These are phyloP conservation scores for Wickerhamiella brachini DNA, from an alignment of 805 yeast genomes.

Conservation along the genomic window DNA sequence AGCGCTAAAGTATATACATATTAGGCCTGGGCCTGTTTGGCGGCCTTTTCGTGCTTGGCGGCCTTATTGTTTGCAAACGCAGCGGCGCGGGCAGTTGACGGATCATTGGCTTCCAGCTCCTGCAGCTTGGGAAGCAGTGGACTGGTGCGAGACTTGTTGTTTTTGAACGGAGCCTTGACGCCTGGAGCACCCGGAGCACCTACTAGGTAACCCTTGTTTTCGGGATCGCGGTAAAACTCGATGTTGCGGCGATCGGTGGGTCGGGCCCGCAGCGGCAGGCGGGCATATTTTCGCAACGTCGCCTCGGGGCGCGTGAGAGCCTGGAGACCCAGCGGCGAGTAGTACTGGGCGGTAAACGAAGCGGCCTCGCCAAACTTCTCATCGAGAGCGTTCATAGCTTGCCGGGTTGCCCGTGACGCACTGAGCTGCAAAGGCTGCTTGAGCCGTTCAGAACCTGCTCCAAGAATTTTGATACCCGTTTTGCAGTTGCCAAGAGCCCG, in stretches of 20 bases:
- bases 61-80: not conserved
- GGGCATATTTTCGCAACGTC: conserved; percentile 55
- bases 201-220: conserved; percentile 67
- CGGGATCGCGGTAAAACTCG: conserved; percentile 56
- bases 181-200: conserved; percentile 40
- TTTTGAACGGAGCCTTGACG: conserved; percentile 13
- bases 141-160: conserved; percentile 8
- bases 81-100: conserved; percentile 3
- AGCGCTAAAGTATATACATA: not conserved
- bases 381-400: conserved; percentile 65
- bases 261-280: conserved; percentile 71
- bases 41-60: not conserved
- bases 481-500: conserved; percentile 61
- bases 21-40: not conserved
- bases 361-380: conserved; percentile 39
- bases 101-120: conserved; percentile 11
- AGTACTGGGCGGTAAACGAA: conserved; percentile 58
- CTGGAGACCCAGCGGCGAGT: conserved; percentile 48
- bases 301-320: conserved; percentile 68
- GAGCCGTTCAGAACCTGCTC: conserved; percentile 37
- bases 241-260: conserved; percentile 77
- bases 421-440: conserved; percentile 57
- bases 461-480: conserved; percentile 75
- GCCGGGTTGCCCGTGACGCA: conserved; percentile 65
- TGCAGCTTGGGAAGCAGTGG: conserved; percentile 15